Base-by-base conservation (phyloP, 306 rosid species). In the Leucaena leucocephala region DNA sequence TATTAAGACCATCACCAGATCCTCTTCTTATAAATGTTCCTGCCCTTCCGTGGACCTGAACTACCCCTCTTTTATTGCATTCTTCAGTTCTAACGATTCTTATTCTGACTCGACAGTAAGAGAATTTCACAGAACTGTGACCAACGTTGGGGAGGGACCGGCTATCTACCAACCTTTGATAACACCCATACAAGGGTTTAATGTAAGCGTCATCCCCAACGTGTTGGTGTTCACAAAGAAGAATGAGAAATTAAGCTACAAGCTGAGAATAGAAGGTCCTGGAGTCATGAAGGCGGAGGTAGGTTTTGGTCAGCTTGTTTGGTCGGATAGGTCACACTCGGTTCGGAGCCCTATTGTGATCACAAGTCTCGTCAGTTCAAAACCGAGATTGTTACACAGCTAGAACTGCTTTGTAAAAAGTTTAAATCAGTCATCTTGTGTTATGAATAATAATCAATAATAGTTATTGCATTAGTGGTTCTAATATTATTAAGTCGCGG, bases 1-100 rank as follows among this genome's bases (percentile, higher is more conserved):
- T 44, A 89, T 91, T 43, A 84, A 66, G 17, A 27, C 74, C 36
- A 85, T 91, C 69, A 91, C 97, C 0, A 78, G 82, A 69, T 67
- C 80, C 2, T 45, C 83, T 34, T 74, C 78, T 0, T 44, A 79
- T 58, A 50, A 88, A 13, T 93, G 97, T 22, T 78, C 90, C 6
- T 78, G 69, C 22, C 85, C 88, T 3, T 87, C 87, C 0, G 74
- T 84, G 74, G 95, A 90, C 72, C 90, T 92, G 2, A 92, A 92
- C 70, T 92, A 92, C 82, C 97, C 97, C 38, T 92, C 97, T 61
- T 92, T 92, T 7, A 86, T 89, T 55, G 89, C 90, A 45, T 84
- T 78, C 59, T 79, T 83, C 70, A 39, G 76, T 22, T 52, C 9
- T 2, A 81, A 81, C 5, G 59, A 33, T 15, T 78, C 85, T 9